These are phyloP conservation scores for Ceratocystis variospora DNA, from an alignment of 2,329 filamentous ascomycete genomes.

Conservation along the genomic window DNA sequence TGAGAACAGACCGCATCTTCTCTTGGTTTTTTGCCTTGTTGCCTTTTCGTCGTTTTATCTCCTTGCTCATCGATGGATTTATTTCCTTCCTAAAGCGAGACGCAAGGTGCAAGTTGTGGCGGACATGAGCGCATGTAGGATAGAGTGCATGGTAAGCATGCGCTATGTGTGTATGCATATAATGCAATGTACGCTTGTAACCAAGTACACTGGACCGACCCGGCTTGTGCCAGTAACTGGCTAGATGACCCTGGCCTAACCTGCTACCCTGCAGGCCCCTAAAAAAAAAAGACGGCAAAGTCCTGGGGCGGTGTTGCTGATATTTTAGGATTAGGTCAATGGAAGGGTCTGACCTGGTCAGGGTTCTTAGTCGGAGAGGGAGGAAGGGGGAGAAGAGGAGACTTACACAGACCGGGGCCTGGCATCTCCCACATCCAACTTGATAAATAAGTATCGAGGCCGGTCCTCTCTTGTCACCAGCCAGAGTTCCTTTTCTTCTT, in stretches of 20 bases:
- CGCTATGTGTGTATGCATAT: no score
- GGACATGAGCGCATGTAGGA: neutral
- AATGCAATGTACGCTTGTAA: neutral
- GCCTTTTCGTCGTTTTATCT: neutral
- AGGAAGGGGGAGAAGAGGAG: neutral
- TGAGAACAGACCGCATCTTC: neutral
- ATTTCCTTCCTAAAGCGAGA: conserved; percentile 1
- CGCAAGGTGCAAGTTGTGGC: conserved; percentile 1
- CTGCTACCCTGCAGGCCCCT: neutral
- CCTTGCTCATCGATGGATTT: neutral
- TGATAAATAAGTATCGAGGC: conserved; percentile 1
- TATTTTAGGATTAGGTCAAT: neutral
- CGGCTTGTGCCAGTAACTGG: no score
- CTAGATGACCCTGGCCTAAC: no score
- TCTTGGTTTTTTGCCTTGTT: neutral
- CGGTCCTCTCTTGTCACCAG: neutral
- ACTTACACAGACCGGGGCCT: neutral
- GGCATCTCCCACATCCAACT: neutral
- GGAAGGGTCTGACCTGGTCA: neutral
- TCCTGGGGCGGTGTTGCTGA: neutral
- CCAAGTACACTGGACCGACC: neutral
- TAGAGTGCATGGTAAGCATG: no score
- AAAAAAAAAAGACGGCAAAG: conserved; percentile 1
- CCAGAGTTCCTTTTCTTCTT: neutral
- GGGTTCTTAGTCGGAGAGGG: neutral